Evolutionary conservation across 352 stramenopile genomes (phyloP).

Genomic region (Pythium aphanidermatum): DNA sequence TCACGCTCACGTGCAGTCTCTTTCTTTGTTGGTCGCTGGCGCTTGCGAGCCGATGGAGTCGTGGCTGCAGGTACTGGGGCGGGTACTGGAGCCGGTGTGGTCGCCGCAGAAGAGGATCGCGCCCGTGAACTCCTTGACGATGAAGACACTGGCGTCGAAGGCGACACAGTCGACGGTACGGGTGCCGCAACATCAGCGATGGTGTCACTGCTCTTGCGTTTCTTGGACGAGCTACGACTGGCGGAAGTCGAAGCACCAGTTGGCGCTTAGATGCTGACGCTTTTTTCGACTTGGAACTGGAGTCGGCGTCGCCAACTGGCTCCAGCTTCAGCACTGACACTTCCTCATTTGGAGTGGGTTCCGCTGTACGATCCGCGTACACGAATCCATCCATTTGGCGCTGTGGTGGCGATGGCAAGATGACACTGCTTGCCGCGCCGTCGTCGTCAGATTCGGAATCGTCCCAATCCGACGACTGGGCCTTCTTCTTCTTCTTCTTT

Average conservation of each 20-base stretch:
- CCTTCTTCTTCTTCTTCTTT: slow-evolving; percentile 48
- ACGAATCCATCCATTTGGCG: slow-evolving; percentile 23
- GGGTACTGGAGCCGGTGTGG: slow-evolving; percentile 2
- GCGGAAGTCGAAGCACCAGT: slow-evolving; percentile 8
- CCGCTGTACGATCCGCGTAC: slow-evolving; percentile 16
- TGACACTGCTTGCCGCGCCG: slow-evolving; percentile 22
- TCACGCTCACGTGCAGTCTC: slow-evolving; percentile 68
- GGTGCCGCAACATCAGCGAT: slow-evolving; percentile 1
- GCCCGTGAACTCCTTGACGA: slow-evolving; percentile 1
- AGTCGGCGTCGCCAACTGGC: background rate
- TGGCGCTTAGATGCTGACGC: background rate
- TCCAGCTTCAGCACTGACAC: background rate
- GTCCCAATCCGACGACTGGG: slow-evolving; percentile 25
- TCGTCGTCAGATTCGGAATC: slow-evolving; percentile 57
- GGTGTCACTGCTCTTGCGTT: slow-evolving; percentile 21
- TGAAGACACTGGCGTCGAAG: slow-evolving; percentile 2
- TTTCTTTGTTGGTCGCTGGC: slow-evolving; percentile 43
- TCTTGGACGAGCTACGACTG: slow-evolving; percentile 16
- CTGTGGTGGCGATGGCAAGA: slow-evolving; percentile 22
- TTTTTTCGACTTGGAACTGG: background rate
- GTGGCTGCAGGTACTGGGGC: slow-evolving; percentile 7
- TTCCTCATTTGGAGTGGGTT: background rate
- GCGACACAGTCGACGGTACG: background rate
- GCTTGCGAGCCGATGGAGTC: slow-evolving; percentile 33
- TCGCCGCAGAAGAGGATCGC: slow-evolving; percentile 9